Evolutionary conservation across 106 monocot species (phyloP), one percentile per base, ranked within the genome.

Genomic region (Triglochin maritima): DNA sequence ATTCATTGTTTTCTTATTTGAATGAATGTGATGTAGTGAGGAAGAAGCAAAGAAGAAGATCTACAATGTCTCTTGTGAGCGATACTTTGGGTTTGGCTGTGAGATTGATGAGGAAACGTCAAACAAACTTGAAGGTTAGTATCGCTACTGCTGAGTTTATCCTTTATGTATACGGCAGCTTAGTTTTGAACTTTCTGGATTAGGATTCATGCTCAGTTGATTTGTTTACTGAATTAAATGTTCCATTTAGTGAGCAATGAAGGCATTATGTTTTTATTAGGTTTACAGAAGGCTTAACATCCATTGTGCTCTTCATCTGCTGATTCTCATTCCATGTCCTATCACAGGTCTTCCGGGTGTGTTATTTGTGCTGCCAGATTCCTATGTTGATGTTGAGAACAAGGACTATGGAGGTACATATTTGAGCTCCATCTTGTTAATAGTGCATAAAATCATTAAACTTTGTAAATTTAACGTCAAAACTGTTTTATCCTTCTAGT

Each of bases 1-100:
- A 29, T 64, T 47, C 29, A 29, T 5, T 48, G 2, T 6, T 4
- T 46, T 63, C 64, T 10, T 4, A 15, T 4, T 6, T 72, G 15
- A 58, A 13, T 15, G 47, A 29, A 29, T 51, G 44, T 46, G 6
- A 9, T 49, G 62, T 14, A 93, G 93, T 7, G 84, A 93, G 72
- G 93, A 93, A 68, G 93, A 89, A 76, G 93, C 93, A 49, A 93
- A 82, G 57, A 86, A 78, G 86, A 85, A 78, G 62, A 93, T 89
- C 3, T 93, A 93, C 49, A 93, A 93, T 82, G 88, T 93, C 2
- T 93, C 88, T 2, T 93, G 92, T 66, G 88, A 88, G 75, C 77
- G 85, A 0, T 93, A 93, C 70, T 93, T 88, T 71, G 88, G 88
- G 56, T 93, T 88, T 71, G 88, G 88, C 46, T 93, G 92, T 63